Evolutionary conservation across 139 green algal species (phyloP).

Genomic region (Volvox africanus): DNA sequence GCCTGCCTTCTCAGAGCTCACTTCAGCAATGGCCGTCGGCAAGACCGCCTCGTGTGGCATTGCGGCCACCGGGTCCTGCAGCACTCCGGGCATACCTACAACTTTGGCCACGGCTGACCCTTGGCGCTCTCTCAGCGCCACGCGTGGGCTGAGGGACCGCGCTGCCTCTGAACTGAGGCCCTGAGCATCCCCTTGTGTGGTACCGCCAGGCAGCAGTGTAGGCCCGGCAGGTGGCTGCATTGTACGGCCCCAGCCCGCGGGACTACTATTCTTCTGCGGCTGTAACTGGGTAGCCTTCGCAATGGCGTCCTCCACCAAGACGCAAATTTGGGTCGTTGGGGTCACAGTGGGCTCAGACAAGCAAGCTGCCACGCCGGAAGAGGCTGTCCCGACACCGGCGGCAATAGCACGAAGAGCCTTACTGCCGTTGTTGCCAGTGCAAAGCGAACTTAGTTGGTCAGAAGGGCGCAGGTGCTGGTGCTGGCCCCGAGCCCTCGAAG

Average conservation of each 20-base stretch:
- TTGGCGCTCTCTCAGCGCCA: too few relatives aligned
- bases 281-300: conserved; percentile 13
- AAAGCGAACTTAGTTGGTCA: background rate
- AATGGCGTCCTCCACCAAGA: background rate
- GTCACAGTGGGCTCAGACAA: background rate
- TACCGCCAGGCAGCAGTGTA: background rate
- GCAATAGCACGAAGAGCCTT: background rate
- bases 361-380: background rate
- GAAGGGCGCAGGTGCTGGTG: background rate
- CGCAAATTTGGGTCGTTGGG: conserved; percentile 11
- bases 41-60: too few relatives aligned
- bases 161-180: too few relatives aligned
- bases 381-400: background rate
- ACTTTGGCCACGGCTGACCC: too few relatives aligned
- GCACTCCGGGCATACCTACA: too few relatives aligned
- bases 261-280: background rate
- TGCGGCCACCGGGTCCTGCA: too few relatives aligned
- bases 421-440: background rate
- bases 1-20: too few relatives aligned
- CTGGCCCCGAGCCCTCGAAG: background rate
- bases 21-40: too few relatives aligned
- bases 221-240: background rate
- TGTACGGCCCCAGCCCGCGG: background rate
- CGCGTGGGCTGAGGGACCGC: too few relatives aligned
- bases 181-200: too few relatives aligned